Conservation (phyloP, 2,329 filamentous ascomycete genomes). For the Botrytis galanthina region DNA sequence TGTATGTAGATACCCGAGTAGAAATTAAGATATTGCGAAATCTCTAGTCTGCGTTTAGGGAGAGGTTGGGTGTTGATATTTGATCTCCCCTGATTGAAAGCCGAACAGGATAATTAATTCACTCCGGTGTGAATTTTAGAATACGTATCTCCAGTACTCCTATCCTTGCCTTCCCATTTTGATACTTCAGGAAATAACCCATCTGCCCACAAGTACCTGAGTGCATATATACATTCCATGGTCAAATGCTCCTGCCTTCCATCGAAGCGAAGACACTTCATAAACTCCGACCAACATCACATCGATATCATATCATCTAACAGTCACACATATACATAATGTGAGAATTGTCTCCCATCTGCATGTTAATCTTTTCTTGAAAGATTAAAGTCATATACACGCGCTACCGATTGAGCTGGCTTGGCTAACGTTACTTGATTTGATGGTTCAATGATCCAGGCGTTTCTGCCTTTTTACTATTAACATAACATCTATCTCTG, state of each 20-base stretch:
- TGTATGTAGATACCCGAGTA: constrained; percentile 16
- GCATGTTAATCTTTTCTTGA: background rate
- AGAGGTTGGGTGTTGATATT: background rate
- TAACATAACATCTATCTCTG: background rate
- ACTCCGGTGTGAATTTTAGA: background rate
- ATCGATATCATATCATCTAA: background rate
- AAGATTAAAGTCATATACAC: constrained; percentile 36
- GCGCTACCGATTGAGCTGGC: constrained; percentile 38
- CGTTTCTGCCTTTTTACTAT: background rate
- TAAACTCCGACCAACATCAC: background rate
- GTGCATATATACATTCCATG: background rate
- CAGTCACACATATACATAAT: background rate
- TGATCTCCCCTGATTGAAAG: background rate
- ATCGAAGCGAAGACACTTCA: background rate
- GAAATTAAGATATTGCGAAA: background rate
- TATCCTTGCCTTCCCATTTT: background rate
- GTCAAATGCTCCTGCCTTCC: background rate
- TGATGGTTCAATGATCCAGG: background rate
- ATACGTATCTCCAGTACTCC: background rate
- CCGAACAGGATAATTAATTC: background rate
- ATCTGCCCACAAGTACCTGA: background rate
- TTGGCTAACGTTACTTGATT: constrained; percentile 21
- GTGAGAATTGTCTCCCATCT: background rate
- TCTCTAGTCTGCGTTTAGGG: background rate
- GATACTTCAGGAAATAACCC: background rate